Evolutionary conservation across 768 basidiomycete species (phyloP).

Genomic region (Suillus lakei): DNA sequence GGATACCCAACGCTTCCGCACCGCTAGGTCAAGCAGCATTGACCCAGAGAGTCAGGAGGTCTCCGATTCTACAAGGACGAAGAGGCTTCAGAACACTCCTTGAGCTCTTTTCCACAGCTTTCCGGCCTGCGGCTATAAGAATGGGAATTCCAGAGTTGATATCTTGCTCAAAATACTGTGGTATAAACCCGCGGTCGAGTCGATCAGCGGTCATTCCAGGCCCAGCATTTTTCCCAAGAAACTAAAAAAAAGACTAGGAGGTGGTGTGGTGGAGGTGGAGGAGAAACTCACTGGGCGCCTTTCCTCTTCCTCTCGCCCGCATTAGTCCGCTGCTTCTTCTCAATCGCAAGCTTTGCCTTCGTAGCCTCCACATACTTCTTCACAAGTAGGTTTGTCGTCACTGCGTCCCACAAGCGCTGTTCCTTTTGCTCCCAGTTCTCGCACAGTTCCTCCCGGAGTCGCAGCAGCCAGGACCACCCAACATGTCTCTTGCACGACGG

Average conservation of each 20-base stretch:
- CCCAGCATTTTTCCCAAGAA: no score
- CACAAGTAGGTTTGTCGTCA: slow-evolving; percentile 71
- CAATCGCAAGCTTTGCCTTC: slow-evolving; percentile 87
- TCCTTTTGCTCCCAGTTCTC: no score
- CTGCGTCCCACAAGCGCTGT: slow-evolving; percentile 89
- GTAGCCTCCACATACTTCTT: slow-evolving; percentile 95
- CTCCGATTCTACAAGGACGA: background rate
- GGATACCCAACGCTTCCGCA: no score
- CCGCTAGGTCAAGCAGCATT: background rate
- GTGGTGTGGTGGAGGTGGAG: no score
- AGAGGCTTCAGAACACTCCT: slow-evolving; percentile 15
- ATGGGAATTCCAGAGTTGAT: slow-evolving; percentile 66
- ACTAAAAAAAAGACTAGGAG: no score
- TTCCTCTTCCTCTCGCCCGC: slow-evolving; percentile 87
- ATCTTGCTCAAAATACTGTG: slow-evolving; percentile 76
- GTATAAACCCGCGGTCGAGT: slow-evolving; percentile 61
- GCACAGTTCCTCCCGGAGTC: no score
- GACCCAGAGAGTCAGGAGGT: background rate
- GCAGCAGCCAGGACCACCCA: no score
- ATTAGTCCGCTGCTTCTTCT: slow-evolving; percentile 90
- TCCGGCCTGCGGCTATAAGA: slow-evolving; percentile 70
- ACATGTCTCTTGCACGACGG: no score
- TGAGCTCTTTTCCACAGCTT: slow-evolving; percentile 75
- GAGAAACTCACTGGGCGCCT: slow-evolving; percentile 68
- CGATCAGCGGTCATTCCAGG: background rate